These are phyloP conservation scores for Parascedosporium putredinis DNA, from an alignment of 2,329 filamentous ascomycete genomes.

Conservation along the genomic window DNA sequence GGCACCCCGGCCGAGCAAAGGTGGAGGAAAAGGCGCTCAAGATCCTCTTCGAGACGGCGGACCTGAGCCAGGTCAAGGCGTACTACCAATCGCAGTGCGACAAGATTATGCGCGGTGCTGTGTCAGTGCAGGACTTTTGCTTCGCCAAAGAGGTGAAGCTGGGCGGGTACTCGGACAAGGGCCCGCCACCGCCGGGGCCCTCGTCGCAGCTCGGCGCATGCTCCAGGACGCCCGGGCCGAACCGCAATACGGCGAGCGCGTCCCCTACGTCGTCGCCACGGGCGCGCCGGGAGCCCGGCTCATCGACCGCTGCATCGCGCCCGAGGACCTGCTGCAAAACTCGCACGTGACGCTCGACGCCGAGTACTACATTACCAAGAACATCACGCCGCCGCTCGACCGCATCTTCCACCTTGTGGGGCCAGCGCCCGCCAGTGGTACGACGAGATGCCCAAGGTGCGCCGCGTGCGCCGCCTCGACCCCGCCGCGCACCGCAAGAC, in stretches of 20 bases:
- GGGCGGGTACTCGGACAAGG: conserved; percentile 70
- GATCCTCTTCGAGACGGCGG: conserved; percentile 79
- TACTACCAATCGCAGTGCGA: conserved; percentile 86
- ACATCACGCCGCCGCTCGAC: conserved; percentile 87
- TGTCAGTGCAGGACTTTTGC: conserved; percentile 92
- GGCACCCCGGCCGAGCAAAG: conserved; percentile 94
- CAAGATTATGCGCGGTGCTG: conserved; percentile 82
- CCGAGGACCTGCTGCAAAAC: conserved; percentile 69
- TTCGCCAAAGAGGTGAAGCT: conserved; percentile 88
- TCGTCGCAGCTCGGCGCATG: conserved; percentile 82
- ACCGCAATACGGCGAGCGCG: conserved; percentile 87
- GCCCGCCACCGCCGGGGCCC: conserved; percentile 69
- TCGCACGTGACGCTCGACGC: conserved; percentile 75
- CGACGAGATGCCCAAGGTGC: conserved; percentile 90
- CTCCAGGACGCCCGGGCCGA: conserved; percentile 75
- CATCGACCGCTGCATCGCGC: conserved; percentile 81
- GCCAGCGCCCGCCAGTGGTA: conserved; percentile 88
- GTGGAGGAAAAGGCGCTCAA: conserved; percentile 89
- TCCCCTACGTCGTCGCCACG: conserved; percentile 87
- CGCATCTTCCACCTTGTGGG: conserved; percentile 91
- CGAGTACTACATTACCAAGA: conserved; percentile 95
- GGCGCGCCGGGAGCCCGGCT: conserved; percentile 79
- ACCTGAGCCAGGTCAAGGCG: conserved; percentile 75
- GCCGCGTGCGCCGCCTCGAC: conserved; percentile 44
- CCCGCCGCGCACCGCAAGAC: conserved; percentile 36